Evolutionary conservation across 306 rosid species (phyloP), one percentile per base, ranked within the genome.

Genomic region (Potentilla sterilis): DNA sequence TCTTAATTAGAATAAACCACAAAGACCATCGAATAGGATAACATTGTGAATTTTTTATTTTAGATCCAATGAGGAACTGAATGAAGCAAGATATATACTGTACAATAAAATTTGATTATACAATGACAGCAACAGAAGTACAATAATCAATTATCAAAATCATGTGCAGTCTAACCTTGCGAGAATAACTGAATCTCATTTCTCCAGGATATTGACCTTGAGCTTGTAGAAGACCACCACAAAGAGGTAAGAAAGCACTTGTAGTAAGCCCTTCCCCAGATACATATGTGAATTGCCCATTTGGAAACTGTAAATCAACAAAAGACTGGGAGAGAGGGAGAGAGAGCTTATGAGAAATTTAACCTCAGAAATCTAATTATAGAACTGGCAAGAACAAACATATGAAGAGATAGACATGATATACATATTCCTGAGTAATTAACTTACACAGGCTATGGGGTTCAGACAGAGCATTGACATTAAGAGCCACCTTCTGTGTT

Each of bases 201-300:
- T 96, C 99, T 76, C 99, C 99, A 2, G 99, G 99, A 92, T 90
- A 96, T 81, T 92, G 99, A 82, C 99, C 99, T 73, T 96, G 99
- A 72, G 91, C 97, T 88, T 92, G 99, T 83, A 96, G 89, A 84
- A 92, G 99, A 81, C 99, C 99, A 67, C 98, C 97, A 62, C 90
- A 87, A 52, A 92, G 41, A 62, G 97, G 98, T 76, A 92, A 82
- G 83, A 96, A 92, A 42, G 96, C 97, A 75, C 98, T 89, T 21
- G 98, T 87, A 82, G 83, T 90, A 55, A 92, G 87, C 75, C 99
- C 99, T 90, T 96, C 98, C 41, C 98, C 97, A 44, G 97, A 89
- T 70, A 92, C 96, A 62, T 92, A 92, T 67, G 99, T 96, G 64
- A 96, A 74, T 86, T 96, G 98, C 68, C 98, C 99, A 59, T 92